Evolutionary conservation across 163 green algal species (phyloP).

Genomic region (Chlorella variabilis): DNA sequence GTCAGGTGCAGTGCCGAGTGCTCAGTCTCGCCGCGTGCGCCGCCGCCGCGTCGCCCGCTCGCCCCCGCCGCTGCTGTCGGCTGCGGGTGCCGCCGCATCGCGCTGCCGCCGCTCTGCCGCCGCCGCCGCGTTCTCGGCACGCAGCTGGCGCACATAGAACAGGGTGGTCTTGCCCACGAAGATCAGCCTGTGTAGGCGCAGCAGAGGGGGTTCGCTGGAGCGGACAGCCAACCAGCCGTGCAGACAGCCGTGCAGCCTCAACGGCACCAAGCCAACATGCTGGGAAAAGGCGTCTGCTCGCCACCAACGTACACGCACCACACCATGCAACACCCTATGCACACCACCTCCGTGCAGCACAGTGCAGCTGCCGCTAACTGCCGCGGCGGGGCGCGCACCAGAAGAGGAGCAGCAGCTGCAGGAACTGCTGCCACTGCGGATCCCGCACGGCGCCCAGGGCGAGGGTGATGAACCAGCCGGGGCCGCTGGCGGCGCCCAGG

Average conservation of each 20-base stretch:
- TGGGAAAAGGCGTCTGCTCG: too few species aligned
- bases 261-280: too few species aligned
- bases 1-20: background rate
- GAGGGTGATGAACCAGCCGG: background rate
- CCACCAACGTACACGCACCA: too few species aligned
- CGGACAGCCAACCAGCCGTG: background rate
- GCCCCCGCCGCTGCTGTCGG: background rate
- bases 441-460: background rate
- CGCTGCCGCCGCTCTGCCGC: background rate
- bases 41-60: background rate
- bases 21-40: background rate
- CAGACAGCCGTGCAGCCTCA: too few species aligned
- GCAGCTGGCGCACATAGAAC: background rate
- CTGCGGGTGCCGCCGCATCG: background rate
- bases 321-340: too few species aligned
- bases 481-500: background rate
- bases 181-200: background rate
- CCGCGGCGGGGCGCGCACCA: background rate
- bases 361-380: background rate
- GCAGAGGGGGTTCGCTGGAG: background rate
- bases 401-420: background rate
- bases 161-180: background rate
- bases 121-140: background rate
- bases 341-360: background rate
- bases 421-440: conserved; percentile 1